Percentiles rank a stretch among this genome's conserved stretches.
Evolutionary conservation across 2,329 filamentous ascomycete genomes (phyloP).

Genomic region (Diaporthe eres): DNA sequence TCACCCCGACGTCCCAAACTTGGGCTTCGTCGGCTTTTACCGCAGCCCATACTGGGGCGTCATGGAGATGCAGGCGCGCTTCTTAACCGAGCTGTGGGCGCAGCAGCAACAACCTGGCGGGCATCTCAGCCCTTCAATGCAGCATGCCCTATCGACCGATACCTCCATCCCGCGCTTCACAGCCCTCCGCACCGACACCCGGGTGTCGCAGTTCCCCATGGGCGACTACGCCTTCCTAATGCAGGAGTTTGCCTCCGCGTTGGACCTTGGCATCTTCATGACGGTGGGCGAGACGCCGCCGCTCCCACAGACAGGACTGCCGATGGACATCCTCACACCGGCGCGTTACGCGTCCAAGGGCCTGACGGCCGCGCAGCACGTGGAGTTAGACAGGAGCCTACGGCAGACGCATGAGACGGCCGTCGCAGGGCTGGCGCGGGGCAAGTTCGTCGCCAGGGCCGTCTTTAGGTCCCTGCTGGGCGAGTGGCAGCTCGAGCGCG

Average conservation of each 20-base stretch:
- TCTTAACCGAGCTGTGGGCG: slow-evolving; percentile 74
- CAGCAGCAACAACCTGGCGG: slow-evolving; percentile 46
- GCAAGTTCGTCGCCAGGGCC: slow-evolving; percentile 72
- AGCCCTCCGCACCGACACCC: slow-evolving; percentile 65
- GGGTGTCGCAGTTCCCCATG: slow-evolving; percentile 82
- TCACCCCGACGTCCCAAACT: slow-evolving; percentile 70
- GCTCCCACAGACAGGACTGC: slow-evolving; percentile 57
- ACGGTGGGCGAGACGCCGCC: slow-evolving; percentile 53
- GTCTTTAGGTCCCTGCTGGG: slow-evolving; percentile 81
- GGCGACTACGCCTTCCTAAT: slow-evolving; percentile 84
- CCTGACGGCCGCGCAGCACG: slow-evolving; percentile 57
- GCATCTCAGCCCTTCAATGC: slow-evolving; percentile 49
- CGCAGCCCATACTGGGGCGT: slow-evolving; percentile 88
- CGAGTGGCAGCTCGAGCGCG: slow-evolving; percentile 74
- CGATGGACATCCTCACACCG: slow-evolving; percentile 70
- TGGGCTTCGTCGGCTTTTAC: slow-evolving; percentile 89
- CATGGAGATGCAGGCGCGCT: slow-evolving; percentile 87
- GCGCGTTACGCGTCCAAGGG: slow-evolving; percentile 63
- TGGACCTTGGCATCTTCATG: slow-evolving; percentile 64
- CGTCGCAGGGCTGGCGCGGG: slow-evolving; percentile 57
- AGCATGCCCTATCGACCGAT: slow-evolving; percentile 59
- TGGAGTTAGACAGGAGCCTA: slow-evolving; percentile 60
- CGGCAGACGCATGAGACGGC: slow-evolving; percentile 61
- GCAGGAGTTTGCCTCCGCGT: slow-evolving; percentile 75
- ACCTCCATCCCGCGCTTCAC: slow-evolving; percentile 62